A percentile compares a stretch with the other conserved stretches of the same genome.
These are phyloP conservation scores for Leccinum laetum DNA, from an alignment of 1,284 basidiomycete species.

Conservation along the genomic window DNA sequence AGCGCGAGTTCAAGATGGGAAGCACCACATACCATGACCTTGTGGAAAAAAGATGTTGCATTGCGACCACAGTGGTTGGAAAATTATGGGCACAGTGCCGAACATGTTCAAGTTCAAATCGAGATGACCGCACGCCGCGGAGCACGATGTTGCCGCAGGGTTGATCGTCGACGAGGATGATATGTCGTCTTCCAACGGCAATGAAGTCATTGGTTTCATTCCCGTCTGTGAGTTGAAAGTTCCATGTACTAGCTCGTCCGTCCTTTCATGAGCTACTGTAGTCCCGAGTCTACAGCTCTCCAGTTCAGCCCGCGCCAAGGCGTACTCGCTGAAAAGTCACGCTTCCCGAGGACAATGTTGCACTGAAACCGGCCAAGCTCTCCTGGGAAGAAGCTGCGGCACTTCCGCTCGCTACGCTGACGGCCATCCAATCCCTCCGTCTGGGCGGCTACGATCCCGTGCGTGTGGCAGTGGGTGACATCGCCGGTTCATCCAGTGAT, in stretches of 20 bases:
- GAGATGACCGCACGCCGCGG: constrained; percentile 50
- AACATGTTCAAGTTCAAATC: no score
- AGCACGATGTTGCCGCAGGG: constrained; percentile 22
- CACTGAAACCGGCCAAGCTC: constrained; percentile 47
- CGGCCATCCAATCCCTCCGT: constrained; percentile 54
- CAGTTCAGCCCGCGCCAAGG: constrained; percentile 42
- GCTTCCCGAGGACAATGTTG: constrained; percentile 30
- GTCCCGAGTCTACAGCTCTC: neutral
- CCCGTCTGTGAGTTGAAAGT: no score
- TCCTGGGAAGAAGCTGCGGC: constrained; percentile 56
- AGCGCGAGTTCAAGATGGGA: constrained; percentile 23
- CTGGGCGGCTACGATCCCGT: constrained; percentile 20
- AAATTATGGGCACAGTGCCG: constrained; percentile 44
- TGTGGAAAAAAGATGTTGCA: no score
- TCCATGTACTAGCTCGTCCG: no score
- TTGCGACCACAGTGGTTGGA: constrained; percentile 48
- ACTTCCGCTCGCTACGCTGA: constrained; percentile 52
- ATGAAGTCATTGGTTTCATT: no score
- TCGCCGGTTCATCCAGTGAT: constrained; percentile 38
- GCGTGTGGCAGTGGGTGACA: constrained; percentile 24
- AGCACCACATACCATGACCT: neutral
- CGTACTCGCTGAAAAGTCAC: constrained; percentile 53
- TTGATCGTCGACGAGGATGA: no score
- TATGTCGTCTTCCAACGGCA: no score
- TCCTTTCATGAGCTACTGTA: neutral